Evolutionary conservation across 2,329 filamentous ascomycete species (phyloP).

Genomic region (Arthroderma sp.): DNA sequence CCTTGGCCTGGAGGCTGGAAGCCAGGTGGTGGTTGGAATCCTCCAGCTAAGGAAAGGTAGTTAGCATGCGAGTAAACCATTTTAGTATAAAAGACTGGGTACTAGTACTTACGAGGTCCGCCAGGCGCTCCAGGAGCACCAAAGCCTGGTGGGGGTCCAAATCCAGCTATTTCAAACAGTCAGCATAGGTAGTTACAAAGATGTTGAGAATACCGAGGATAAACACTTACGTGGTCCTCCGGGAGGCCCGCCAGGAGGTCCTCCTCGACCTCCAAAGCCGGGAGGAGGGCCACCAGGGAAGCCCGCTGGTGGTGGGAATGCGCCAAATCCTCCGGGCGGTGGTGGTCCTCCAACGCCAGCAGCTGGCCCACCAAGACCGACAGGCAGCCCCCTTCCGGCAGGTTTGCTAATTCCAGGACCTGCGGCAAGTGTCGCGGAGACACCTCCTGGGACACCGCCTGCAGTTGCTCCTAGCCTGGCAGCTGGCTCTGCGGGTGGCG

Average conservation of each 20-base stretch:
- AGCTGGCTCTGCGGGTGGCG: slow-evolving; percentile 85
- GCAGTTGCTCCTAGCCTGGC: slow-evolving; percentile 71
- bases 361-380: slow-evolving; percentile 79
- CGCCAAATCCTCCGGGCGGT: slow-evolving; percentile 45
- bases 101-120: slow-evolving; percentile 34
- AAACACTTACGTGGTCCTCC: slow-evolving; percentile 41
- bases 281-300: slow-evolving; percentile 44
- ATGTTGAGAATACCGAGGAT: slow-evolving; percentile 1
- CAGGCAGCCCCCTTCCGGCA: slow-evolving; percentile 70
- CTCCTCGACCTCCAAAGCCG: slow-evolving; percentile 40
- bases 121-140: slow-evolving; percentile 30
- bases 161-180: slow-evolving; percentile 29
- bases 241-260: slow-evolving; percentile 28
- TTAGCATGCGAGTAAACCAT: slow-evolving; percentile 26
- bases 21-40: slow-evolving; percentile 52
- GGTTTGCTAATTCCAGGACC: slow-evolving; percentile 86
- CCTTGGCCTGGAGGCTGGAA: slow-evolving; percentile 57
- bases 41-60: slow-evolving; percentile 34
- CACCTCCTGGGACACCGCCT: slow-evolving; percentile 46
- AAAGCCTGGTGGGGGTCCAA: slow-evolving; percentile 39
- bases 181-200: neutral
- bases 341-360: slow-evolving; percentile 73
- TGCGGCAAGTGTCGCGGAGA: slow-evolving; percentile 58
- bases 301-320: slow-evolving; percentile 38
- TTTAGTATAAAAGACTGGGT: slow-evolving; percentile 10